Conservation (phyloP, 371 early-diverging fungal genomes). For the Smittium culicis region DNA sequence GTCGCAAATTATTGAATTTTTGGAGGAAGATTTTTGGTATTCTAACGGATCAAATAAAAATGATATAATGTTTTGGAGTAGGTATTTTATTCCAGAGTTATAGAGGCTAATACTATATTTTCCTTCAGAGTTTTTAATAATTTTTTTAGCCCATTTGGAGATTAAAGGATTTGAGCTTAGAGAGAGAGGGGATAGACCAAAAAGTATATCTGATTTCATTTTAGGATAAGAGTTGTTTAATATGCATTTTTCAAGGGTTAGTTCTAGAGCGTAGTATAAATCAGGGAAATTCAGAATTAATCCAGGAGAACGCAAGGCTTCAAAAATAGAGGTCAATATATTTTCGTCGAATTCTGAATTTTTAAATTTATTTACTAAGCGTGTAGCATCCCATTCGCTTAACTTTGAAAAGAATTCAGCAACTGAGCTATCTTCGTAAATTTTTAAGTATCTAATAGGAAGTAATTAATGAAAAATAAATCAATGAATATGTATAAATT, state of each 20-base stretch:
- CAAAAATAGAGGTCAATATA: conserved; percentile 18
- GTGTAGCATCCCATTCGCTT: conserved; percentile 21
- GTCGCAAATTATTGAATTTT: neutral
- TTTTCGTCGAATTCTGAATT: conserved; percentile 1
- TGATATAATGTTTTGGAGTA: neutral
- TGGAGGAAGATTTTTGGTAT: neutral
- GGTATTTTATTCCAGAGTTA: neutral
- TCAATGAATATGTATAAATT: too few relatives aligned
- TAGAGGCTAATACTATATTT: neutral
- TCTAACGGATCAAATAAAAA: neutral
- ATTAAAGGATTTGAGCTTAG: conserved; percentile 11
- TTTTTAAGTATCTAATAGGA: conserved; percentile 12
- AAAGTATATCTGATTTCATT: conserved; percentile 17
- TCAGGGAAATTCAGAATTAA: neutral
- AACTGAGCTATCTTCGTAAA: conserved; percentile 15
- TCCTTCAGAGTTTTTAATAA: neutral
- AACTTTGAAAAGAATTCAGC: conserved; percentile 17
- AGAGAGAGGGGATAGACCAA: conserved; percentile 18
- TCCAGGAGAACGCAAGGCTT: conserved; percentile 14
- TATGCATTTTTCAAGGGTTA: conserved; percentile 11
- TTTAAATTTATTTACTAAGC: conserved; percentile 14
- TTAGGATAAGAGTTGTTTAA: conserved; percentile 14
- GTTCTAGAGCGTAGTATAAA: neutral
- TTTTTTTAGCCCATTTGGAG: conserved; percentile 20
- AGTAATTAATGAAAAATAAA: neutral